Evolutionary conservation across 345 rosid genomes (phyloP).

Genomic region (Chamaenerion angustifolium): DNA sequence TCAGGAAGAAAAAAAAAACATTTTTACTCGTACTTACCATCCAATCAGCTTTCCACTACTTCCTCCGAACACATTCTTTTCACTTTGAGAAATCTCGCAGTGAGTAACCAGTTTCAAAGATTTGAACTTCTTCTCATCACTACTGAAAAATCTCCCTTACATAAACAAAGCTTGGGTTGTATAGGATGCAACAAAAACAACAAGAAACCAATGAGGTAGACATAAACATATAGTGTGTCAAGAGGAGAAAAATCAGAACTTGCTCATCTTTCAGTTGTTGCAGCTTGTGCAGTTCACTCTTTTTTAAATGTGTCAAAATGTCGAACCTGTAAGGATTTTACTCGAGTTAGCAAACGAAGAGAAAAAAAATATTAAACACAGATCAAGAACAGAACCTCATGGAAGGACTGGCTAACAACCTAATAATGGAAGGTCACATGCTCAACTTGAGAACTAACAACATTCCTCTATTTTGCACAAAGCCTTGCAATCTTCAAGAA

Average conservation of each 20-base stretch:
- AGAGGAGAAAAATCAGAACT: slow-evolving; percentile 30
- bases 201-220: no score
- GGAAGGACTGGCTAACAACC: slow-evolving; percentile 33
- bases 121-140: slow-evolving; percentile 99
- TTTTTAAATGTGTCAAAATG: slow-evolving; percentile 98
- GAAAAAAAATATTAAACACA: not conserved
- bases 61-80: no score
- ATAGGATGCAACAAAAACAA: no score
- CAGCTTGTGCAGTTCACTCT: slow-evolving; percentile 96
- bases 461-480: slow-evolving; percentile 99
- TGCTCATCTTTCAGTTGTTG: slow-evolving; percentile 99
- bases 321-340: slow-evolving; percentile 47
- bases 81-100: slow-evolving; percentile 96
- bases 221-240: no score
- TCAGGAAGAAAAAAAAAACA: no score
- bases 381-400: not conserved
- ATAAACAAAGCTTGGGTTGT: not conserved
- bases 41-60: no score
- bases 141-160: slow-evolving; percentile 91
- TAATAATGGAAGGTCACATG: slow-evolving; percentile 99
- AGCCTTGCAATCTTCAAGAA: slow-evolving; percentile 72
- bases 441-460: slow-evolving; percentile 97
- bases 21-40: no score
- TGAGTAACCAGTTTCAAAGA: slow-evolving; percentile 91
- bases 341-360: not conserved